Base-by-base conservation (phyloP, 495 filamentous ascomycete species). In the Choiromyces venosus region DNA sequence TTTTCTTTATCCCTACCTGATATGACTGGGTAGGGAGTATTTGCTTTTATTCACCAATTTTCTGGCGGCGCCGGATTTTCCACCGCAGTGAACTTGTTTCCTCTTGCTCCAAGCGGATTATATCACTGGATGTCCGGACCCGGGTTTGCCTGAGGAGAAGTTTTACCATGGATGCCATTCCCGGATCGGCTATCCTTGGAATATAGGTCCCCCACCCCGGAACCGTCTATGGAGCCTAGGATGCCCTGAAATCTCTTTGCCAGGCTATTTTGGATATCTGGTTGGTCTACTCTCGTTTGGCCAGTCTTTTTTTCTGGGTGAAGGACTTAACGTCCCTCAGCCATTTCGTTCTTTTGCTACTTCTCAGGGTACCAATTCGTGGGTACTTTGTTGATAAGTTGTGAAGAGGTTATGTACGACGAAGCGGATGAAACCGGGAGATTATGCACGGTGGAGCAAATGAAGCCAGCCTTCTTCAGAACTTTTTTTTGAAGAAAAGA, bases 41-140 rank as follows among this genome's bases (percentile, higher is more conserved):
- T 61, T 61, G 25, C n/a, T 56, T 56, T 56, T 56, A 56, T 29
- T 56, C 52, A 61, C 52, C 52, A 61, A 61, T 61, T 61, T 56
- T 61, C 52, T 33, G 12, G 52, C 52, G 25, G 25, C 12, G 52
- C 52, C 52, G 25, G 52, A 61, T 18, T 61, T n/a, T 18, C 25
- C 25, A 61, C 25, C 52, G 29, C 52, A 61, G 25, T 29, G 52
- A 61, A 61, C 52, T 33, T n/a, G n/a, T n/a, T n/a, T 29, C 25
- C 52, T 29, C 25, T 61, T 4, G 25, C 25, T 33, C 52, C 52
- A 61, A 61, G 25, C 52, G 10, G 52, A 33, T 33, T 14, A 33
- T 33, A 61, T 16, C 25, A 33, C 52, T 33, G 25, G 52, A 33
- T 16, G 12, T 61, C 25, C 25, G 10, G 52, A 61, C 25, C 52